Evolutionary conservation across 345 rosid genomes (phyloP).

Genomic region (Iberis pinnata): DNA sequence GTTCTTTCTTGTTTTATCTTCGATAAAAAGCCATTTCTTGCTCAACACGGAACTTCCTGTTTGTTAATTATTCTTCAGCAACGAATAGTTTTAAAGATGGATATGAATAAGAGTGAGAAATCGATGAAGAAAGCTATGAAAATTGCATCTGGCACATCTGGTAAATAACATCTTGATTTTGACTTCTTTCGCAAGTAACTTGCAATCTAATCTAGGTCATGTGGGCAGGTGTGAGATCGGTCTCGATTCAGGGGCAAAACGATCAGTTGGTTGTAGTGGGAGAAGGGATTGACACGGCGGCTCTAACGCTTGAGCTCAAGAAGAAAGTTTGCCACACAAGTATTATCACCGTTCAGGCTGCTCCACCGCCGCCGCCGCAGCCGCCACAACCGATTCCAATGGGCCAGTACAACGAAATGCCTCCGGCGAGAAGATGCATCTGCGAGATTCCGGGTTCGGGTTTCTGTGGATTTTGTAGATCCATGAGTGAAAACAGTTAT

Average conservation of each 20-base stretch:
- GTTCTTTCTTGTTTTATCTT: background rate
- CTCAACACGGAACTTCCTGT: background rate
- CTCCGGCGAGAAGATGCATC: slow-evolving; percentile 16
- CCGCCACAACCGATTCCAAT: background rate
- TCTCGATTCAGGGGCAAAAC: slow-evolving; percentile 25
- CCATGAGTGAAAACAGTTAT: slow-evolving; percentile 7
- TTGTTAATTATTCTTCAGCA: slow-evolving; percentile 9
- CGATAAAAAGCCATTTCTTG: background rate
- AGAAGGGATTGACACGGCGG: slow-evolving; percentile 25
- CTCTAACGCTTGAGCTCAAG: slow-evolving; percentile 20
- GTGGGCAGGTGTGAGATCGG: slow-evolving; percentile 26
- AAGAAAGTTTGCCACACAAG: slow-evolving; percentile 21
- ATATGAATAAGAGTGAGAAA: slow-evolving; percentile 17
- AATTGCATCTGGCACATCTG: slow-evolving; percentile 3
- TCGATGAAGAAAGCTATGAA: slow-evolving; percentile 26
- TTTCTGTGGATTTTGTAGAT: slow-evolving; percentile 21
- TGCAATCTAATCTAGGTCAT: slow-evolving; percentile 15
- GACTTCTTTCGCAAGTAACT: slow-evolving; percentile 2
- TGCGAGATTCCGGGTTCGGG: slow-evolving; percentile 24
- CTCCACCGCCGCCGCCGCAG: slow-evolving; percentile 13
- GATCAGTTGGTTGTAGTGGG: slow-evolving; percentile 27
- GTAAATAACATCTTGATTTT: slow-evolving; percentile 1
- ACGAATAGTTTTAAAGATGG: slow-evolving; percentile 24
- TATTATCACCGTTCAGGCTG: slow-evolving; percentile 24
- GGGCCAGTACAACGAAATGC: slow-evolving; percentile 14